These are phyloP conservation scores for Rhizophora mangle DNA, from an alignment of 345 rosid species.

Conservation along the genomic window DNA sequence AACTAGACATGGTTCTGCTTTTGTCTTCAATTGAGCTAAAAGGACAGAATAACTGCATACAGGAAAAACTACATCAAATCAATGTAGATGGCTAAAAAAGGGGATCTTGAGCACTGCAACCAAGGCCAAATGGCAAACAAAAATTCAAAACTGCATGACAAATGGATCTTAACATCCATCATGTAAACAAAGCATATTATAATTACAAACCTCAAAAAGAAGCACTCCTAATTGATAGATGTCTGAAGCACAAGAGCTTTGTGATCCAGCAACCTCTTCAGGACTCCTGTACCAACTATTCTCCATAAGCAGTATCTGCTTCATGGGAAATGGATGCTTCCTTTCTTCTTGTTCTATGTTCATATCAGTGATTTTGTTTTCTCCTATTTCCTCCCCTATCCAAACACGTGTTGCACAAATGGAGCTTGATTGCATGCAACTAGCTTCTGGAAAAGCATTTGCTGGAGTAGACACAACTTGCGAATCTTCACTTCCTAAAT, in stretches of 20 bases:
- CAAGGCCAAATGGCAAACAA: background rate
- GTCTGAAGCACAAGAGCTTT: constrained; percentile 79
- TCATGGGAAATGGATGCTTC: constrained; percentile 77
- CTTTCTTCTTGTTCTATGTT: constrained; percentile 45
- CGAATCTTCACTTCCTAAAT: constrained; percentile 39
- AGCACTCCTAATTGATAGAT: constrained; percentile 82
- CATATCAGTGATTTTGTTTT: constrained; percentile 36
- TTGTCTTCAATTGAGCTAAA: constrained; percentile 68
- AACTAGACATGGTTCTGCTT: constrained; percentile 79
- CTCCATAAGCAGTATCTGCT: constrained; percentile 77
- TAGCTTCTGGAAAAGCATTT: constrained; percentile 51
- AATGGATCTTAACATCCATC: background rate
- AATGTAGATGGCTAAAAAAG: constrained; percentile 21
- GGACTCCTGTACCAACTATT: constrained; percentile 79
- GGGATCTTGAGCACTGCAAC: constrained; percentile 6
- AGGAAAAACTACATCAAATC: constrained; percentile 30
- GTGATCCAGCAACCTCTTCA: constrained; percentile 66
- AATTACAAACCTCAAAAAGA: constrained; percentile 73
- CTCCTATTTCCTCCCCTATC: constrained; percentile 37
- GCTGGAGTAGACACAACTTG: constrained; percentile 29
- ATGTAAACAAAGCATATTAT: background rate
- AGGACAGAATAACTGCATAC: constrained; percentile 61
- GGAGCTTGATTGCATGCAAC: constrained; percentile 58
- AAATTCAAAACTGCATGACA: constrained; percentile 4
- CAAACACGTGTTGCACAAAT: constrained; percentile 30